These are phyloP conservation scores for Tardiomyces digboiensis DNA, from an alignment of 1,139 yeast genomes.

Conservation along the genomic window DNA sequence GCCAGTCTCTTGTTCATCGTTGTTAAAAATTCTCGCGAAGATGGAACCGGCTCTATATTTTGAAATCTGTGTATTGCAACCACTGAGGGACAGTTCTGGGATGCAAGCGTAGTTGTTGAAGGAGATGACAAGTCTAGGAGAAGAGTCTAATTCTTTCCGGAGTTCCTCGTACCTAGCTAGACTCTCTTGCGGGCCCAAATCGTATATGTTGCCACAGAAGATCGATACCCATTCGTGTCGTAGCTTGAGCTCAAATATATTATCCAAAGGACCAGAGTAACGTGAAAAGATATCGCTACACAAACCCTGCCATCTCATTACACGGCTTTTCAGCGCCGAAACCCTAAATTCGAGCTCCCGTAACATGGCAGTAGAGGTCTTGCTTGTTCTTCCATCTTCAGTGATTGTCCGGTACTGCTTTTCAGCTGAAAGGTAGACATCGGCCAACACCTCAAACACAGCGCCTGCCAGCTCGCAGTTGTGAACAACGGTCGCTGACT, in stretches of 20 bases:
- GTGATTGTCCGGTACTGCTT: slow-evolving; percentile 1
- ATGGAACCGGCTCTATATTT: slow-evolving; percentile 57
- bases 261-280: background rate
- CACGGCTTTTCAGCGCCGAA: slow-evolving; percentile 3
- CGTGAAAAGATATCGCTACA: slow-evolving; percentile 10
- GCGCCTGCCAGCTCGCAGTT: slow-evolving; percentile 21
- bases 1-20: background rate
- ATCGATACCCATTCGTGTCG: slow-evolving; percentile 36
- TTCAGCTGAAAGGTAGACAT: slow-evolving; percentile 25
- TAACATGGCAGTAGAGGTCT: background rate
- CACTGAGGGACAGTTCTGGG: slow-evolving; percentile 43
- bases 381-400: background rate
- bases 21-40: slow-evolving; percentile 45
- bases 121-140: slow-evolving; percentile 25
- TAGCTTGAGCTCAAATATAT: slow-evolving; percentile 5
- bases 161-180: slow-evolving; percentile 18
- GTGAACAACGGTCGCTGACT: background rate
- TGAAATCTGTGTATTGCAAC: slow-evolving; percentile 53
- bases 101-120: slow-evolving; percentile 34
- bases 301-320: slow-evolving; percentile 15
- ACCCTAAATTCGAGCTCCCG: background rate
- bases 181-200: slow-evolving; percentile 21
- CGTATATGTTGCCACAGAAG: slow-evolving; percentile 29
- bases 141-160: slow-evolving; percentile 9
- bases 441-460: slow-evolving; percentile 50